phyloP scores from a whole-genome alignment of 106 monocot species.

The Triglochin maritima region DNA sequence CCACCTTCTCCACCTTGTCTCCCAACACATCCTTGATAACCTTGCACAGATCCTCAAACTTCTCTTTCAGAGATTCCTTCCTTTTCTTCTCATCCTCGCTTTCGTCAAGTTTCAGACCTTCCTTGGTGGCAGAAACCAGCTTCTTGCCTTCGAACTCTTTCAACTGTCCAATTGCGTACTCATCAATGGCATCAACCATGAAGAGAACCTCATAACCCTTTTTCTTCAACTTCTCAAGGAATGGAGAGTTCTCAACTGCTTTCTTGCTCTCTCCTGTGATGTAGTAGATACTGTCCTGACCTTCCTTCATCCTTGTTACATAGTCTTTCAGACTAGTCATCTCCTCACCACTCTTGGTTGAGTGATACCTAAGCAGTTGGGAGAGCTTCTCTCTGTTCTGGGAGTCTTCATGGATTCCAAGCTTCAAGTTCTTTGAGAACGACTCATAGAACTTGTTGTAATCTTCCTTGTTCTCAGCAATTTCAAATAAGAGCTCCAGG shows the following conservation, averaged over 20 bases:
- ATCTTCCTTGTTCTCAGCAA: conserved; percentile 10
- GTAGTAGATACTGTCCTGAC: conserved; percentile 16
- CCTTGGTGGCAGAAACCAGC: conserved; percentile 14
- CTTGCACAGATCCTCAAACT: conserved; percentile 11
- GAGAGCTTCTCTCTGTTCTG: conserved; percentile 9
- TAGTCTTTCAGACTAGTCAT: conserved; percentile 16
- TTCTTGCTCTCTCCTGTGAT: conserved; percentile 24
- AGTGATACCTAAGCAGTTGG: conserved; percentile 12
- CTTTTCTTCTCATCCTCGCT: conserved; percentile 15
- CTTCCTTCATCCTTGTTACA: conserved; percentile 15
- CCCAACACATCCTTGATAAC: conserved; percentile 9
- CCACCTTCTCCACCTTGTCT: conserved; percentile 13
- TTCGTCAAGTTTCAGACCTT: conserved; percentile 13
- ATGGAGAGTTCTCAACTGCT: conserved; percentile 17
- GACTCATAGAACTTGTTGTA: conserved; percentile 13
- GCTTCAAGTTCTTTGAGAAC: conserved; percentile 13
- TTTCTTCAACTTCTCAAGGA: conserved; percentile 16
- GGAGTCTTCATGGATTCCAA: conserved; percentile 15
- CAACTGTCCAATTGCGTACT: conserved; percentile 9
- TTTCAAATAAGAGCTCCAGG: conserved; percentile 11
- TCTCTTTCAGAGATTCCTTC: conserved; percentile 2
- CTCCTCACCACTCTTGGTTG: conserved; percentile 15
- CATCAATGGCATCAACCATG: conserved; percentile 18
- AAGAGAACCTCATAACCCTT: conserved; percentile 13
- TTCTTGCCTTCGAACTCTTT: conserved; percentile 18